A percentile compares a stretch with the other conserved stretches of the same genome.
Evolutionary conservation across 2,329 filamentous ascomycete species (phyloP).

Genomic region (Colletotrichum chrysophilum): DNA sequence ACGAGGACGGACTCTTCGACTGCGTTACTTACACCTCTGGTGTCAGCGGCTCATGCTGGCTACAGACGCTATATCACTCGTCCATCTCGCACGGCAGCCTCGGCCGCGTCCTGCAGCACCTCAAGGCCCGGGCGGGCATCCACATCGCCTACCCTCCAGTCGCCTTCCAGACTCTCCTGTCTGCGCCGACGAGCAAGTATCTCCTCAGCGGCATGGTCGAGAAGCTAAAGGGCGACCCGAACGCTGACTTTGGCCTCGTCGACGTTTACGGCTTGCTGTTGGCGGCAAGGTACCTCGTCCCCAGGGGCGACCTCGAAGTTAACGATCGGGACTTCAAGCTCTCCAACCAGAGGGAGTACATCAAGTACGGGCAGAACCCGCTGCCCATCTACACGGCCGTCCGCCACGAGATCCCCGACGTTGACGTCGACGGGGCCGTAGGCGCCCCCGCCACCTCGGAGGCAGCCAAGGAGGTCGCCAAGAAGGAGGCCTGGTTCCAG

Average conservation of each 20-base stretch:
- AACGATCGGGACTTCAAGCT: slow-evolving; percentile 85
- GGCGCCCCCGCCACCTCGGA: slow-evolving; percentile 42
- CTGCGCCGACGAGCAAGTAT: slow-evolving; percentile 91
- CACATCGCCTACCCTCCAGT: slow-evolving; percentile 94
- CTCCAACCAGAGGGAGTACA: slow-evolving; percentile 80
- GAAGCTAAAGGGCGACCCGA: slow-evolving; percentile 82
- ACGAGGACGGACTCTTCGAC: slow-evolving; percentile 89
- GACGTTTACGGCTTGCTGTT: slow-evolving; percentile 91
- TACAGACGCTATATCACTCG: slow-evolving; percentile 87
- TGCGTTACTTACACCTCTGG: slow-evolving; percentile 95
- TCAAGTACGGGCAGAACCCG: slow-evolving; percentile 80
- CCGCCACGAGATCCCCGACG: slow-evolving; percentile 87
- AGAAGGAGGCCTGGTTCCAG: slow-evolving; percentile 87
- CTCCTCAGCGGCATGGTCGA: slow-evolving; percentile 89
- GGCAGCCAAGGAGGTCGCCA: slow-evolving; percentile 56
- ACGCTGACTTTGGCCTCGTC: slow-evolving; percentile 86
- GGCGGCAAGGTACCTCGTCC: slow-evolving; percentile 83
- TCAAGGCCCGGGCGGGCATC: slow-evolving; percentile 83
- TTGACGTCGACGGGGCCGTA: slow-evolving; percentile 49
- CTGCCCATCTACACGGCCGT: slow-evolving; percentile 96
- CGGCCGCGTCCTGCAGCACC: slow-evolving; percentile 75
- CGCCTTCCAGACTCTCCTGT: slow-evolving; percentile 80
- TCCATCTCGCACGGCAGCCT: slow-evolving; percentile 75
- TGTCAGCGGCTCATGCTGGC: slow-evolving; percentile 95
- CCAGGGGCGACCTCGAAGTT: slow-evolving; percentile 80